Conservation (phyloP, 2,329 filamentous ascomycete species). For the Arthrobotrys pseudoclavata region DNA sequence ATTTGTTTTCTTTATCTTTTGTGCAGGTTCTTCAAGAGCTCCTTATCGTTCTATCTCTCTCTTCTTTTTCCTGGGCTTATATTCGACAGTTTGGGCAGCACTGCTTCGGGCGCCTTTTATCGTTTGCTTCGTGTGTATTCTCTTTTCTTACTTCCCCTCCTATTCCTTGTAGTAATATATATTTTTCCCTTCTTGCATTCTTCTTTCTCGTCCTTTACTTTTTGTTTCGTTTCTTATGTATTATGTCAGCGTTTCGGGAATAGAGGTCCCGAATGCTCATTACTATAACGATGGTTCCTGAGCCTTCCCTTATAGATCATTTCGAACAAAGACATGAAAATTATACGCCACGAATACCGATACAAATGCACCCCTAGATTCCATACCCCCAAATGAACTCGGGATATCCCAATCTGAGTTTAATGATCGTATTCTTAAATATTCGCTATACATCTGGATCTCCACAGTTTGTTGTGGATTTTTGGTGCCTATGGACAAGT, state of each 20-base stretch:
- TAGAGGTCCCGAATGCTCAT: neutral
- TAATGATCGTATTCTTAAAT: neutral
- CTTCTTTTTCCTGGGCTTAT: neutral
- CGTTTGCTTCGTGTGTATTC: neutral
- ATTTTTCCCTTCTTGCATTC: constrained; percentile 1
- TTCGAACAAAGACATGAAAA: too few species aligned
- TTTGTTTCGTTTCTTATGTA: neutral
- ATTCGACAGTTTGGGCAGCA: constrained; percentile 28
- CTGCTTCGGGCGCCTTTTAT: neutral
- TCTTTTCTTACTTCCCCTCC: neutral
- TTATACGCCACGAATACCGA: too few species aligned
- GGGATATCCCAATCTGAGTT: neutral
- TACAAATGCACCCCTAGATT: neutral
- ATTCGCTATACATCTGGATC: too few species aligned
- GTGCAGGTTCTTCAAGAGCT: constrained; percentile 10
- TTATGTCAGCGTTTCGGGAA: neutral
- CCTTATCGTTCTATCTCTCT: neutral
- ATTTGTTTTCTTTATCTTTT: constrained; percentile 15
- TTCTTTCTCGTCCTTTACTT: neutral
- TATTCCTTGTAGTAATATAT: constrained; percentile 26
- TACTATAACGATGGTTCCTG: too few species aligned
- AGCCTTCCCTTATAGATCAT: too few species aligned
- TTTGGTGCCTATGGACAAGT: too few species aligned
- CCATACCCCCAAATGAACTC: neutral
- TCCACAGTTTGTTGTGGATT: too few species aligned